These are phyloP conservation scores for Sutorius australiensis DNA, from an alignment of 768 basidiomycete species.

Conservation along the genomic window DNA sequence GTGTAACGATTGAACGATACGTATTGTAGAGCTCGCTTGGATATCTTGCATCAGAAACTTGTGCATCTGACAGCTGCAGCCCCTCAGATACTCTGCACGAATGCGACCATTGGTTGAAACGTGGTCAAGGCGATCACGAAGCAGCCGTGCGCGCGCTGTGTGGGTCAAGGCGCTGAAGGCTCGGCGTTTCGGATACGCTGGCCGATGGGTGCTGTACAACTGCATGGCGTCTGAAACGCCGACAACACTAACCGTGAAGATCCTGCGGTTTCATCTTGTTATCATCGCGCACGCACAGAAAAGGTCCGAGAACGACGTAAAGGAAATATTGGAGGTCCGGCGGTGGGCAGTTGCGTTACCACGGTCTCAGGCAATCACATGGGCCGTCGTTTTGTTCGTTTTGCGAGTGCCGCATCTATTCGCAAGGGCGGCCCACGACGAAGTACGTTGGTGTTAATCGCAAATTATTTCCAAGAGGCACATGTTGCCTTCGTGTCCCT, in stretches of 20 bases:
- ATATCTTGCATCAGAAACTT: not conserved
- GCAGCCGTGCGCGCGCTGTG: no score
- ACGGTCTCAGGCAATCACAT: no score
- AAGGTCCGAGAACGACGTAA: slow-evolving; percentile 18
- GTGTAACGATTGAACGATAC: slow-evolving; percentile 9
- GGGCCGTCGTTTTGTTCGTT: not conserved
- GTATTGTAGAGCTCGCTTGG: slow-evolving; percentile 2
- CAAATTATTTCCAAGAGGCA: no score
- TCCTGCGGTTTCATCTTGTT: slow-evolving; percentile 8
- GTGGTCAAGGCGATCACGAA: slow-evolving; percentile 13
- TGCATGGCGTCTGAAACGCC: slow-evolving; percentile 12
- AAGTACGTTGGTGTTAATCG: no score
- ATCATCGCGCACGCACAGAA: slow-evolving; percentile 21
- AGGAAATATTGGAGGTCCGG: slow-evolving; percentile 20
- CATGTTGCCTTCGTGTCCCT: no score
- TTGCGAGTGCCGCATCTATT: slow-evolving; percentile 12
- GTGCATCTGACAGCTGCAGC: not conserved
- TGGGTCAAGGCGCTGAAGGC: no score
- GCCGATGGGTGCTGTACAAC: slow-evolving; percentile 11
- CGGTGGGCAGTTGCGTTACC: not conserved
- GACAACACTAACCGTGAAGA: slow-evolving; percentile 7
- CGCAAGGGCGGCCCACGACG: not conserved
- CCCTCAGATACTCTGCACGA: slow-evolving; percentile 25
- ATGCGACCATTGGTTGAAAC: slow-evolving; percentile 13
- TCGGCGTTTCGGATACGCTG: slow-evolving; percentile 15